These are phyloP conservation scores for Fusarium humuli DNA, from an alignment of 2,329 filamentous ascomycete genomes.

Conservation along the genomic window DNA sequence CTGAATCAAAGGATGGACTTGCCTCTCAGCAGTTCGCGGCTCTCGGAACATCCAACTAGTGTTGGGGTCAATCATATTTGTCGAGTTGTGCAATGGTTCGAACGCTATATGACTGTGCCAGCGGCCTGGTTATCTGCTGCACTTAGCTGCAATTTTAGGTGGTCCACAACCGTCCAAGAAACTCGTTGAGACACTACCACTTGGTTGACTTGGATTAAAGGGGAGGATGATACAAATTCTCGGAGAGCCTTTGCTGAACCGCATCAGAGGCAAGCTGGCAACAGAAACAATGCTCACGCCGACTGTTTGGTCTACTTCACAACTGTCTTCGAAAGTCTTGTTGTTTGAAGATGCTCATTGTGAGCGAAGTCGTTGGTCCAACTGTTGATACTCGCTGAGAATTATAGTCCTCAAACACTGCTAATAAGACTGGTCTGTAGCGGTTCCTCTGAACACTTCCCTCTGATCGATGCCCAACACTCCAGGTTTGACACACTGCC, in stretches of 20 bases:
- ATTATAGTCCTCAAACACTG: not conserved
- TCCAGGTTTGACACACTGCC: not conserved
- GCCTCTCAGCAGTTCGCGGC: no score
- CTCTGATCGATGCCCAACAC: not conserved
- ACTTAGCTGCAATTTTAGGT: not conserved
- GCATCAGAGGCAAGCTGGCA: not conserved
- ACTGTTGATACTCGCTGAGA: not conserved
- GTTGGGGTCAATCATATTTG: constrained; percentile 2
- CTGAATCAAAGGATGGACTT: not conserved
- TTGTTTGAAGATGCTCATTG: not conserved
- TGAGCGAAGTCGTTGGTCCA: not conserved
- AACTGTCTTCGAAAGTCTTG: not conserved
- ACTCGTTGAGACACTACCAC: not conserved
- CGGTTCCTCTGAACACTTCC: not conserved
- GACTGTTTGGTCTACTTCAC: not conserved
- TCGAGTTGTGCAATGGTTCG: not conserved
- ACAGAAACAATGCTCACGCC: not conserved
- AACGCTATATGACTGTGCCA: not conserved
- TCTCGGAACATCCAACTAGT: constrained; percentile 9
- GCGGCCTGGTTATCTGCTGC: not conserved
- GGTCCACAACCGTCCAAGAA: not conserved
- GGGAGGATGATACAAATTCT: not conserved
- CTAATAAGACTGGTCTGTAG: not conserved
- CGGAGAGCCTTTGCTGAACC: not conserved
- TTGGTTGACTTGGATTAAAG: constrained; percentile 3